Evolutionary conservation across 1,284 basidiomycete species (phyloP), one percentile per base, ranked within the genome.

Genomic region (Dichomitus squalens): DNA sequence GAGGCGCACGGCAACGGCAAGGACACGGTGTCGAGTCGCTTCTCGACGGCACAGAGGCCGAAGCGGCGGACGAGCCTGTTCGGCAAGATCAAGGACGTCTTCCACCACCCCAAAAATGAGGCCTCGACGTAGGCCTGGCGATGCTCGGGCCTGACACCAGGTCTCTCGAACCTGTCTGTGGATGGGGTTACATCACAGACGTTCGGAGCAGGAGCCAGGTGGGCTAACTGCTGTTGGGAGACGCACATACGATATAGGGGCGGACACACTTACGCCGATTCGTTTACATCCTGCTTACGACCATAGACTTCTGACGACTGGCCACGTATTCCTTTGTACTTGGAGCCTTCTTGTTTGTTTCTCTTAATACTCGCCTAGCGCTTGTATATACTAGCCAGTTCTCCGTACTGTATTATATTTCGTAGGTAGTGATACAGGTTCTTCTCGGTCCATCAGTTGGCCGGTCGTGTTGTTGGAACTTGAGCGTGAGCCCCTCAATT

Each of bases 31-130:
- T 54, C 61, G 54, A 54, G 59, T 44, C 57, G 64, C 41, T 52
- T 62, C 51, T 55, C 41, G 33, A 55, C 64, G 49, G 57, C 64
- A 27, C 61, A 59, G 57, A 61, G 66, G 52, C 64, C 60, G 59
- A 69, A 68, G 67, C 58, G 60, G 43, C 68, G 70, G 27, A 67
- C 57, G 52, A 71, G 70, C 59, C 46, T 72, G 53, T 71, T 72
- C 25, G 69, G 68, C 49, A 68, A 66, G 66, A 52, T 72, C 46
- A 71, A 67, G 63, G 66, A 66, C 20, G 64, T 69, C 18, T 72
- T 72, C 61, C 49, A 59, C 44, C 63, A 66, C 53, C 59, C 56
- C 54, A 59, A 63, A 52, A 58, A 57, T 7, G 57, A 51, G 58
- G 35, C 52, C 14, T 43, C 51, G 51, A 48, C 50, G 38, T 55